phyloP scores from a whole-genome alignment of 805 yeast species.

The Pichia occidentalis region DNA sequence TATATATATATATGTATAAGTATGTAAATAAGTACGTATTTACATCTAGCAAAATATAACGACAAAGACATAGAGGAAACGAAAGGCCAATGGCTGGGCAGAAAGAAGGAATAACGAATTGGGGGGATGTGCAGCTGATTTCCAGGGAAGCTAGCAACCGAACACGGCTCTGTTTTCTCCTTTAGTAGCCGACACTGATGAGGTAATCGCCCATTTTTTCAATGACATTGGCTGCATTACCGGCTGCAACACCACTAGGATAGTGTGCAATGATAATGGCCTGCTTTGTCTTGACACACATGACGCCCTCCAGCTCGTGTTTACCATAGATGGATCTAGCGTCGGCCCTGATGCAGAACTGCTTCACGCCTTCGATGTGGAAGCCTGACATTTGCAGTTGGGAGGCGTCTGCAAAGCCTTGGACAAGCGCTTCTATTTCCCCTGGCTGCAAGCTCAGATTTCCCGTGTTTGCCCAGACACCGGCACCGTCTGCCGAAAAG shows the following conservation, averaged over 20 bases:
- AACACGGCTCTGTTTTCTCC: too few species aligned
- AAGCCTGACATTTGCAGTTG: constrained; percentile 80
- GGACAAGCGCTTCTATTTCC: constrained; percentile 69
- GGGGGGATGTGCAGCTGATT: too few species aligned
- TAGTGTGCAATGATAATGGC: constrained; percentile 92
- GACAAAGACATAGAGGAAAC: too few species aligned
- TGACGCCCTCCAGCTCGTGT: constrained; percentile 78
- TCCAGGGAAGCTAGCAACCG: too few species aligned
- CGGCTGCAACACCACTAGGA: constrained; percentile 84
- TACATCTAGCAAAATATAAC: too few species aligned
- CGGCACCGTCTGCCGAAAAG: constrained; percentile 90
- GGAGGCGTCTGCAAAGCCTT: constrained; percentile 75
- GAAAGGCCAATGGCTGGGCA: too few species aligned
- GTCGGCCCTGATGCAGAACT: constrained; percentile 83
- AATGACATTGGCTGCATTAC: constrained; percentile 90
- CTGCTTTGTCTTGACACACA: constrained; percentile 90
- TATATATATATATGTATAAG: too few species aligned
- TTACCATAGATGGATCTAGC: constrained; percentile 93
- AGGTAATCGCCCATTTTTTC: constrained; percentile 95
- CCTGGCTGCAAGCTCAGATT: constrained; percentile 55
- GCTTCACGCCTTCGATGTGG: constrained; percentile 78
- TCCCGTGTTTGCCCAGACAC: constrained; percentile 85
- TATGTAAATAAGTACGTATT: too few species aligned
- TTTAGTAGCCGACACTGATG: constrained; percentile 78
- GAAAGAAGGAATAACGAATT: too few species aligned